Conservation (phyloP, 116 monocot genomes). For the Trichopus zeylanicus region DNA sequence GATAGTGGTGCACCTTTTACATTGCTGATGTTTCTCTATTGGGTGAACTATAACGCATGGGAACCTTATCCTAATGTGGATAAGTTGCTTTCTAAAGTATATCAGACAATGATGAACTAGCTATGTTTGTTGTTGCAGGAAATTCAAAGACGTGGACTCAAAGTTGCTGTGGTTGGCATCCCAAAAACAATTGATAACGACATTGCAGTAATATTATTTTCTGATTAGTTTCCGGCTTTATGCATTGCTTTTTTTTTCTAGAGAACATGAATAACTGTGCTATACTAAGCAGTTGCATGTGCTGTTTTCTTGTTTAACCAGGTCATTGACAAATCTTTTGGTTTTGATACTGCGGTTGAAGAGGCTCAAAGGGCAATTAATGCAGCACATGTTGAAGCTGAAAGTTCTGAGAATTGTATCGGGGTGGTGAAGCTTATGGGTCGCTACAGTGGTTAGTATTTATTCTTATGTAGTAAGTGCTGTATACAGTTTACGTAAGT, state of each 20-base stretch:
- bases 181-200: slow-evolving; percentile 79
- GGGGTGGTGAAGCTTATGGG: slow-evolving; percentile 95
- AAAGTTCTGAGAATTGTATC: slow-evolving; percentile 76
- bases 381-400: slow-evolving; percentile 93
- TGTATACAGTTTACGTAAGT: neutral
- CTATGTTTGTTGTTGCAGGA: slow-evolving; percentile 28
- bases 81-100: neutral
- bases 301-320: slow-evolving; percentile 12
- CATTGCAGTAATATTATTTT: slow-evolving; percentile 35
- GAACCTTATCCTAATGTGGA: too few species aligned
- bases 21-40: too few species aligned
- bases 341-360: slow-evolving; percentile 95
- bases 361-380: slow-evolving; percentile 87
- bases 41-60: too few species aligned
- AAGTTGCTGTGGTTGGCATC: slow-evolving; percentile 56
- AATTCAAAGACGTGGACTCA: slow-evolving; percentile 40
- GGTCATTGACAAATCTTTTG: slow-evolving; percentile 96
- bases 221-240: neutral
- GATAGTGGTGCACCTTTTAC: too few species aligned
- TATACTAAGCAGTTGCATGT: neutral
- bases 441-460: slow-evolving; percentile 69
- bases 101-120: neutral
- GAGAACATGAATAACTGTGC: neutral
- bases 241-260: neutral
- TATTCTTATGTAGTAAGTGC: neutral